phyloP scores from a whole-genome alignment of 2,329 filamentous ascomycete genomes.

The Thielaviopsis euricoi region DNA sequence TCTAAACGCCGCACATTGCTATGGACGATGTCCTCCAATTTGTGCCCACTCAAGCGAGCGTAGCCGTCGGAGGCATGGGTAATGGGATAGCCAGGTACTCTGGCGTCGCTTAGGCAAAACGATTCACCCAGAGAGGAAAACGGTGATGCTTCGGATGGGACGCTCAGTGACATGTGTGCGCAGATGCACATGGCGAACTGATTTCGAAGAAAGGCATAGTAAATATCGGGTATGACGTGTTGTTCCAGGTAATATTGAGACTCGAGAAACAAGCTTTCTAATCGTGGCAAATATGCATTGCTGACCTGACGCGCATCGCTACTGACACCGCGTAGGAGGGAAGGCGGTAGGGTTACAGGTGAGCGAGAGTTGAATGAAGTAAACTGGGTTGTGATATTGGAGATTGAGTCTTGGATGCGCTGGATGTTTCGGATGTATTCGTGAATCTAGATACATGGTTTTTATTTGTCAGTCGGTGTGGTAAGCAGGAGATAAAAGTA shows the following conservation, averaged over 20 bases:
- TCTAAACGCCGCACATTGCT: conserved; percentile 35
- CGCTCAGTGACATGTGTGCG: conserved; percentile 25
- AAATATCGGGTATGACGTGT: conserved; percentile 28
- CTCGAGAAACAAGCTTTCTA: conserved; percentile 28
- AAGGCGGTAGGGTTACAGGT: conserved; percentile 25
- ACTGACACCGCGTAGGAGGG: conserved; percentile 25
- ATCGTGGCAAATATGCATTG: conserved; percentile 26
- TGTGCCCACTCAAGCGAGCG: conserved; percentile 32
- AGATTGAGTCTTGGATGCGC: conserved; percentile 24
- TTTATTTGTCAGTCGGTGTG: neutral
- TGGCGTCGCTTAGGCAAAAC: conserved; percentile 39
- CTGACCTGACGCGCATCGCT: conserved; percentile 30
- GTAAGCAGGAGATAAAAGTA: too few species aligned
- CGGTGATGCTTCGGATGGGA: conserved; percentile 18
- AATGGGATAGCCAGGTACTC: conserved; percentile 32
- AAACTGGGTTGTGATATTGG: conserved; percentile 26
- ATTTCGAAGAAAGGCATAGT: conserved; percentile 35
- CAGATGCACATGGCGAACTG: conserved; percentile 31
- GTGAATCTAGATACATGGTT: conserved; percentile 18
- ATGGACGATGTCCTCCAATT: conserved; percentile 28
- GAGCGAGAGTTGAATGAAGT: conserved; percentile 25
- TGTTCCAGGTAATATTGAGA: conserved; percentile 28
- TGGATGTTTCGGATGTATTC: conserved; percentile 28
- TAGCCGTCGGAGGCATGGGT: conserved; percentile 34
- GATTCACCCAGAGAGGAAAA: conserved; percentile 41